These are phyloP conservation scores for Metschnikowia anglica DNA, from an alignment of 805 yeast genomes.

Conservation along the genomic window DNA sequence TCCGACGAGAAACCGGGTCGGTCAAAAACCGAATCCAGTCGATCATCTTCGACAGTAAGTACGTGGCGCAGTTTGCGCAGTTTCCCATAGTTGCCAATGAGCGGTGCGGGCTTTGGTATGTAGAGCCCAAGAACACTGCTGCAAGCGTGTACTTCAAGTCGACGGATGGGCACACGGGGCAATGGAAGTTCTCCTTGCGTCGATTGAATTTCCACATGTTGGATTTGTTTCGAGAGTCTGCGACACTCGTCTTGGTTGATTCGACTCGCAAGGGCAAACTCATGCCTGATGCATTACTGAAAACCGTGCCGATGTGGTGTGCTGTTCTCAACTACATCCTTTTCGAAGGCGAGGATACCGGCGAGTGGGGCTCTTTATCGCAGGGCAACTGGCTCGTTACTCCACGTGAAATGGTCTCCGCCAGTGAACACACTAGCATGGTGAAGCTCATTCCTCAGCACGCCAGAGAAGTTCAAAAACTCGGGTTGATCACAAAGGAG, in stretches of 20 bases:
- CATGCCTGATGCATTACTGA: slow-evolving; percentile 84
- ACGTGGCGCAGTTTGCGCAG: slow-evolving; percentile 19
- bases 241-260: slow-evolving; percentile 67
- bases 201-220: slow-evolving; percentile 74
- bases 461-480: slow-evolving; percentile 41
- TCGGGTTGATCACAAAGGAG: slow-evolving; percentile 40
- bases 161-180: slow-evolving; percentile 84
- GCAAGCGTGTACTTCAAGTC: slow-evolving; percentile 77
- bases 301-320: slow-evolving; percentile 91
- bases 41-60: slow-evolving; percentile 28
- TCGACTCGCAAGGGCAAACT: slow-evolving; percentile 83
- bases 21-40: slow-evolving; percentile 68
- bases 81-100: slow-evolving; percentile 67
- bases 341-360: slow-evolving; percentile 31
- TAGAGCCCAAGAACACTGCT: slow-evolving; percentile 40
- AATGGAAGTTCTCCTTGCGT: slow-evolving; percentile 76
- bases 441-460: slow-evolving; percentile 46
- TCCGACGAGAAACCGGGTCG: slow-evolving; percentile 58
- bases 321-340: slow-evolving; percentile 64
- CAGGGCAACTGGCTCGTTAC: slow-evolving; percentile 40
- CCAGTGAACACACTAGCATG: slow-evolving; percentile 57
- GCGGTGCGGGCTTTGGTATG: slow-evolving; percentile 87
- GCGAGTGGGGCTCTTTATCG: background rate
- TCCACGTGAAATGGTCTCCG: slow-evolving; percentile 55
- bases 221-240: slow-evolving; percentile 39